Percentiles rank a stretch among this genome's conserved stretches.
Conservation (phyloP, 1,284 basidiomycete species). For the Malassezia sympodialis region DNA sequence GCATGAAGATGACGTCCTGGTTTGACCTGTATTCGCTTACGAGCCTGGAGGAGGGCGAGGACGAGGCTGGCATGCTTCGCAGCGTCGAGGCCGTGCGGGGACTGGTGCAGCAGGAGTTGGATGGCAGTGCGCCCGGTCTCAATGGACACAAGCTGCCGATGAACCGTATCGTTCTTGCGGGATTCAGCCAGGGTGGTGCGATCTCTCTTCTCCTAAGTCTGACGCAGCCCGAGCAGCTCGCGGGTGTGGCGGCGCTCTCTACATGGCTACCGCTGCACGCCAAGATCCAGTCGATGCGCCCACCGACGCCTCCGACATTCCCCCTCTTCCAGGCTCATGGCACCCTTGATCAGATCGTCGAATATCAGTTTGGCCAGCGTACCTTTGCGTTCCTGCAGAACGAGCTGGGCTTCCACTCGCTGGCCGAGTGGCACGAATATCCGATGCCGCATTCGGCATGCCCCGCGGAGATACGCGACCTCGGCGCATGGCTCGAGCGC, state of each 20-base stretch:
- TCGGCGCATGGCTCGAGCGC: constrained; percentile 12
- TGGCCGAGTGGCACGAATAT: constrained; percentile 33
- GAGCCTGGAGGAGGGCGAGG: constrained; percentile 35
- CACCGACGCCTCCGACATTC: constrained; percentile 17
- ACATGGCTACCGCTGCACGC: constrained; percentile 43
- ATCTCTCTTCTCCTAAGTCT: constrained; percentile 37
- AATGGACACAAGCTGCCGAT: constrained; percentile 29
- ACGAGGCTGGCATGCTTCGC: constrained; percentile 39
- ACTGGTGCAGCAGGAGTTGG: constrained; percentile 38
- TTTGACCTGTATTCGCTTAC: constrained; percentile 39
- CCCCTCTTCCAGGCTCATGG: constrained; percentile 45
- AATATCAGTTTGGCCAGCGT: constrained; percentile 29
- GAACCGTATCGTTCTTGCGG: constrained; percentile 39
- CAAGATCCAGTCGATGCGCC: constrained; percentile 28
- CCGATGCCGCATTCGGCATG: constrained; percentile 44
- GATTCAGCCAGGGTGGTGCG: constrained; percentile 42
- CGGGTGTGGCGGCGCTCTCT: constrained; percentile 37
- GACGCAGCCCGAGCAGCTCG: constrained; percentile 24
- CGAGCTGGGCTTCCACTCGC: constrained; percentile 25
- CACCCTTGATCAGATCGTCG: constrained; percentile 37
- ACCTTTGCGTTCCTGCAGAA: constrained; percentile 28
- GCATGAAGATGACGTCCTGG: constrained; percentile 46
- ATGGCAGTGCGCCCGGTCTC: constrained; percentile 29
- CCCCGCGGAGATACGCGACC: constrained; percentile 29
- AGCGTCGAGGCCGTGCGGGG: constrained; percentile 29